A percentile compares a stretch with the other conserved stretches of the same genome.
These are phyloP conservation scores for Metarhizium guizhouense DNA, from an alignment of 2,329 filamentous ascomycete species.

Conservation along the genomic window DNA sequence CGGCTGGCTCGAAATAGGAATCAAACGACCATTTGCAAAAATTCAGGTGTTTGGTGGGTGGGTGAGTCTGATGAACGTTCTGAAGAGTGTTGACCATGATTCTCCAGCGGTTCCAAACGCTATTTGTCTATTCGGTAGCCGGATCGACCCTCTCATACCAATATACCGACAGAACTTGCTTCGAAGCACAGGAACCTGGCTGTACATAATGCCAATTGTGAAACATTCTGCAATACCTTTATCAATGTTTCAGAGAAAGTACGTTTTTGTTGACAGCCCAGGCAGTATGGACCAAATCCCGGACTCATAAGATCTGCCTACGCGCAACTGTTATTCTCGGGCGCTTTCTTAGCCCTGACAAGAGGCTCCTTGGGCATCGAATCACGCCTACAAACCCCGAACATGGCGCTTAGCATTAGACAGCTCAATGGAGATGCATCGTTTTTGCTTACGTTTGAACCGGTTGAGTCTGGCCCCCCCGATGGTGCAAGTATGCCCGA, in stretches of 20 bases:
- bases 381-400: background rate
- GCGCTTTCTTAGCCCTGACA: background rate
- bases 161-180: background rate
- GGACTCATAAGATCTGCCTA: background rate
- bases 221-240: background rate
- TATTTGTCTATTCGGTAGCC: background rate
- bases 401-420: constrained; percentile 55
- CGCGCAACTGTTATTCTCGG: background rate
- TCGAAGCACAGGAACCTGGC: background rate
- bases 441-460: constrained; percentile 55
- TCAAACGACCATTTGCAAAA: background rate
- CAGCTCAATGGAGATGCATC: constrained; percentile 57
- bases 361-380: background rate
- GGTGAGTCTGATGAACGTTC: background rate
- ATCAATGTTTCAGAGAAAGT: background rate
- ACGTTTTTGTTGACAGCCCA: background rate
- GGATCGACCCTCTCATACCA: background rate
- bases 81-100: background rate
- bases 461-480: constrained; percentile 26
- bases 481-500: constrained; percentile 14
- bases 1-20: background rate
- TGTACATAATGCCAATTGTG: background rate
- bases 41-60: background rate
- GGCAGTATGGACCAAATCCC: background rate
- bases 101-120: background rate